phyloP scores from a whole-genome alignment of 495 filamentous ascomycete species.

The Talaromyces ruber region DNA sequence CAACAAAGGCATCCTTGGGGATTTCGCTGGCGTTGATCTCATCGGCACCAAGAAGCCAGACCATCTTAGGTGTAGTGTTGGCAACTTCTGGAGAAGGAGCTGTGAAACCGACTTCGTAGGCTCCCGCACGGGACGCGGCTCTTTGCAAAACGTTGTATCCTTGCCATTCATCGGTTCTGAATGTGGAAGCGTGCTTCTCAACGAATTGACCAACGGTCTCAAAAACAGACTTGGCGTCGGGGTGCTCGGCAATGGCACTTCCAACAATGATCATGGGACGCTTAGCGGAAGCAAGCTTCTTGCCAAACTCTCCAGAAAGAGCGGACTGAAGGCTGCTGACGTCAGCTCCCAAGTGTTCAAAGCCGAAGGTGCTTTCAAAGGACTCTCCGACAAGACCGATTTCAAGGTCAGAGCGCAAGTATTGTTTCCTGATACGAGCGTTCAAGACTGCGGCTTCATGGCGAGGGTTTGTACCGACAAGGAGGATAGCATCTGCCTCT shows the following conservation, averaged over 20 bases:
- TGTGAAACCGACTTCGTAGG: conserved; percentile 92
- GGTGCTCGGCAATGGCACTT: conserved; percentile 78
- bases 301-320: conserved; percentile 78
- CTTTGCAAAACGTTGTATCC: conserved; percentile 95
- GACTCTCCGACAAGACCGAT: conserved; percentile 85
- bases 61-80: conserved; percentile 77
- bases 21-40: conserved; percentile 74
- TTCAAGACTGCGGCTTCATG: conserved; percentile 93
- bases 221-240: conserved; percentile 85
- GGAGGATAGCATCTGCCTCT: conserved; percentile 83
- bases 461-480: conserved; percentile 89
- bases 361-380: conserved; percentile 89
- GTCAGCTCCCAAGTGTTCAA: conserved; percentile 77
- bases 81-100: conserved; percentile 70
- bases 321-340: conserved; percentile 70
- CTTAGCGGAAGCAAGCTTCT: conserved; percentile 82
- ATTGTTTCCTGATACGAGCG: conserved; percentile 94
- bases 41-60: conserved; percentile 96
- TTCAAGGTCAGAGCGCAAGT: conserved; percentile 89
- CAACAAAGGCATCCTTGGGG: conserved; percentile 87
- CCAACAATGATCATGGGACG: conserved; percentile 94
- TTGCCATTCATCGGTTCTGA: conserved; percentile 87
- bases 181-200: conserved; percentile 82
- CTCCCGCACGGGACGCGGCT: conserved; percentile 80
- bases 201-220: conserved; percentile 82